Evolutionary conservation across 2,329 filamentous ascomycete species (phyloP).

Genomic region (Fusarium clavum): DNA sequence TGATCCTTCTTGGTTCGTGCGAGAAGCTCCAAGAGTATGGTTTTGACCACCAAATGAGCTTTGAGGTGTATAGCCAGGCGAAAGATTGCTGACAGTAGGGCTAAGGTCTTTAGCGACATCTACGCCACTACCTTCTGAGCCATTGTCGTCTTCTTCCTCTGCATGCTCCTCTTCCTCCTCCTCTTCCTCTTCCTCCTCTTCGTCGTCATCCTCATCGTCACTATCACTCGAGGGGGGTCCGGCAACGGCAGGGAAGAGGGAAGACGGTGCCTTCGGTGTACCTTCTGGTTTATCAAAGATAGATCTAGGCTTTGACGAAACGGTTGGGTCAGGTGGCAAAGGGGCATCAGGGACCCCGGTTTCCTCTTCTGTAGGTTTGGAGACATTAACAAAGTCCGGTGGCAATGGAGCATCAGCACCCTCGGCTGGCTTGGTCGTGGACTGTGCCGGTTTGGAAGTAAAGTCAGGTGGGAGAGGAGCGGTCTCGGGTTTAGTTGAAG

Average conservation of each 20-base stretch:
- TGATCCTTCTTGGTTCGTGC: constrained; percentile 58
- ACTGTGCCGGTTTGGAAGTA: constrained; percentile 24
- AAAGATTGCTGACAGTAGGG: constrained; percentile 59
- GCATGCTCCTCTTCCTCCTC: constrained; percentile 55
- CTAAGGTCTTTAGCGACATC: constrained; percentile 74
- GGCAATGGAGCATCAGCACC: constrained; percentile 49
- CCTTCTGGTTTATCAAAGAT: constrained; percentile 48
- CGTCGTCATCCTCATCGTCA: constrained; percentile 55
- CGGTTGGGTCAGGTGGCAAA: constrained; percentile 28
- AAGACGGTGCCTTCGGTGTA: constrained; percentile 50
- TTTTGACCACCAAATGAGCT: constrained; percentile 68
- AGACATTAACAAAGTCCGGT: constrained; percentile 47
- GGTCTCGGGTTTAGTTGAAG: constrained; percentile 51
- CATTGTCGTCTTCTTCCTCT: constrained; percentile 62
- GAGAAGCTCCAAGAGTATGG: constrained; percentile 46
- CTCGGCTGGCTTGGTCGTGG: constrained; percentile 20
- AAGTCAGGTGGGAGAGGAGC: constrained; percentile 60
- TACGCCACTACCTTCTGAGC: constrained; percentile 69
- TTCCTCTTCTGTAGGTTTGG: constrained; percentile 28
- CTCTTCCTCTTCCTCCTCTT: constrained; percentile 56
- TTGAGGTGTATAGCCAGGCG: constrained; percentile 66
- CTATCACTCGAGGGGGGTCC: constrained; percentile 55
- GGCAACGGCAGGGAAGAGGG: constrained; percentile 52
- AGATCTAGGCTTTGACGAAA: constrained; percentile 28
- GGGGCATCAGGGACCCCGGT: constrained; percentile 21